phyloP scores from a whole-genome alignment of 139 green algal genomes.

The Micractinium sp. region DNA sequence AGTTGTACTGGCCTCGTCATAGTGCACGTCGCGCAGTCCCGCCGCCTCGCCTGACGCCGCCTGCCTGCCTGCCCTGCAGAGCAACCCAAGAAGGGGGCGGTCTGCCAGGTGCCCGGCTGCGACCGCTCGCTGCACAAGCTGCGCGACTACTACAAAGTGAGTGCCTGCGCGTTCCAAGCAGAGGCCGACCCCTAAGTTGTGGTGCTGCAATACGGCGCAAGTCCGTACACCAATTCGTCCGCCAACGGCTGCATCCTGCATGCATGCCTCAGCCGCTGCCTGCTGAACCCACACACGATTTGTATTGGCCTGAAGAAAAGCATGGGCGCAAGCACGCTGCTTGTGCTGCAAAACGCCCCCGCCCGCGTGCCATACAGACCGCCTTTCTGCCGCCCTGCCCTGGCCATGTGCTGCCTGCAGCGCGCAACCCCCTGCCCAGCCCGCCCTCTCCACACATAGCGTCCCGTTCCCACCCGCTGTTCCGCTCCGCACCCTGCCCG shows the following conservation, averaged over 20 bases:
- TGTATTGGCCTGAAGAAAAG: background rate
- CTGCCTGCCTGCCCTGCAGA: background rate
- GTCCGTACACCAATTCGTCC: too few species aligned
- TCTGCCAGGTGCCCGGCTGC: conserved; percentile 46
- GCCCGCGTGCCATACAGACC: too few species aligned
- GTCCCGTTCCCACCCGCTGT: too few species aligned
- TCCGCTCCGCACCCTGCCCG: too few species aligned
- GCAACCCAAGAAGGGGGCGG: conserved; percentile 30
- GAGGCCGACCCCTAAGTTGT: background rate
- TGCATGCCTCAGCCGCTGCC: background rate
- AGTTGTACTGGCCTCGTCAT: background rate
- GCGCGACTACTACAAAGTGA: conserved; percentile 55
- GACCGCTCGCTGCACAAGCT: conserved; percentile 48
- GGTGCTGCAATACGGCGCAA: background rate
- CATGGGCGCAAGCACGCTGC: too few species aligned
- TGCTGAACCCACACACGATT: background rate
- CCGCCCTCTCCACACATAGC: too few species aligned
- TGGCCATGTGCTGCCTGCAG: too few species aligned
- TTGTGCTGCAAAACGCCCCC: too few species aligned
- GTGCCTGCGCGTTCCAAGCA: background rate
- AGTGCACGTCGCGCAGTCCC: background rate
- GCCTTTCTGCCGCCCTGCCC: too few species aligned
- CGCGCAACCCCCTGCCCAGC: too few species aligned
- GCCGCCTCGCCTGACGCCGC: background rate
- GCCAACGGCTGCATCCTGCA: too few species aligned